Percentiles rank a stretch among this genome's conserved stretches.
These are phyloP conservation scores for Fusarium tjaetaba DNA, from an alignment of 2,329 filamentous ascomycete species.

Conservation along the genomic window DNA sequence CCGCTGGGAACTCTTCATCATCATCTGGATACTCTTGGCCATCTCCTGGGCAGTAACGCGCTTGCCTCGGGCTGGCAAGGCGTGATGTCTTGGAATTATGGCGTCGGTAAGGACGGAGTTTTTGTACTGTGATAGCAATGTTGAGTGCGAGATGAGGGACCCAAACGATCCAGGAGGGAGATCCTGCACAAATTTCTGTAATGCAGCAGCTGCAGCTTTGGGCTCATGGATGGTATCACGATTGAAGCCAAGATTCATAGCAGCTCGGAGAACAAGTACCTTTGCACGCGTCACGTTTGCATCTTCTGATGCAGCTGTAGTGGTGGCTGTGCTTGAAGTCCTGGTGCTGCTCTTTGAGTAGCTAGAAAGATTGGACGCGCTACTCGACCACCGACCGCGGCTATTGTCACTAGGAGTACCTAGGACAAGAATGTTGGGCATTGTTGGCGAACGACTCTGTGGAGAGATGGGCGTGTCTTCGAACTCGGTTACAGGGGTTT, in stretches of 20 bases:
- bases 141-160: conserved; percentile 72
- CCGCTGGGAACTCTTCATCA: conserved; percentile 72
- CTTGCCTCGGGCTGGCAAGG: conserved; percentile 63
- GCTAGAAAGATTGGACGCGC: conserved; percentile 79
- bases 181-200: conserved; percentile 80
- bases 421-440: conserved; percentile 89
- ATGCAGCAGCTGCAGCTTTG: conserved; percentile 59
- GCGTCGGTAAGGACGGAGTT: conserved; percentile 80
- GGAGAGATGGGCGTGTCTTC: conserved; percentile 89
- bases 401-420: conserved; percentile 71
- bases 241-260: conserved; percentile 83
- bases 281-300: conserved; percentile 81
- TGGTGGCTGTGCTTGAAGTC: conserved; percentile 78
- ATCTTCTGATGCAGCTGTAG: conserved; percentile 75
- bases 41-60: conserved; percentile 77
- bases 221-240: conserved; percentile 62
- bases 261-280: conserved; percentile 82
- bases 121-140: conserved; percentile 81
- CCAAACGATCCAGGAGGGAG: conserved; percentile 84
- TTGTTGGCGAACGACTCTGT: conserved; percentile 76
- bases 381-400: conserved; percentile 82
- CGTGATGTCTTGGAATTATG: conserved; percentile 55
- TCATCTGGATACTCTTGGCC: conserved; percentile 80
- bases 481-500: conserved; percentile 95
- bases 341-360: conserved; percentile 77